Percentiles rank a stretch among this genome's conserved stretches.
Evolutionary conservation across 495 filamentous ascomycete species (phyloP).

Genomic region (Amniculicola lignicola): DNA sequence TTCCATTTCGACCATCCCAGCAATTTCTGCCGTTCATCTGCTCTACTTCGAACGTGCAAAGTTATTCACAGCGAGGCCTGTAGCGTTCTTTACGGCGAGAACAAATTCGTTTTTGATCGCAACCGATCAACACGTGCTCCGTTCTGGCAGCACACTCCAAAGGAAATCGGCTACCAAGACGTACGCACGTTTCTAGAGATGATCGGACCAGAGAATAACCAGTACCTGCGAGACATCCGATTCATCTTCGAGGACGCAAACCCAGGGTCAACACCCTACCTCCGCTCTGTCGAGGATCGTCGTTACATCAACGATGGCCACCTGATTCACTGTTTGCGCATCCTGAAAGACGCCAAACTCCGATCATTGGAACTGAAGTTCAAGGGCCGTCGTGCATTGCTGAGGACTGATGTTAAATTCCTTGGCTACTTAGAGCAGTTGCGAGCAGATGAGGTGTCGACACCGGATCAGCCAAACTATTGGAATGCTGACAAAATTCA

Average conservation of each 20-base stretch:
- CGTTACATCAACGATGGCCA: constrained; percentile 40
- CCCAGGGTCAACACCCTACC: constrained; percentile 32
- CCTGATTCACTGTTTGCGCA: constrained; percentile 35
- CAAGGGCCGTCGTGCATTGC: constrained; percentile 29
- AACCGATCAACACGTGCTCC: constrained; percentile 10
- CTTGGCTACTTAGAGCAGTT: constrained; percentile 32
- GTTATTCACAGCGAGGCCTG: constrained; percentile 38
- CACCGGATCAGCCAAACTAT: constrained; percentile 3
- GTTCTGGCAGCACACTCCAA: constrained; percentile 28
- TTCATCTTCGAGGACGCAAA: constrained; percentile 36
- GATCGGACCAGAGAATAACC: constrained; percentile 36
- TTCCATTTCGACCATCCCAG: constrained; percentile 29
- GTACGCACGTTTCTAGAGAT: constrained; percentile 34
- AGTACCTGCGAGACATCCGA: constrained; percentile 29
- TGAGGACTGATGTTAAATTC: constrained; percentile 30
- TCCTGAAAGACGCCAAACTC: constrained; percentile 31
- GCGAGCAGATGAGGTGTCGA: constrained; percentile 34
- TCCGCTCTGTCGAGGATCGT: constrained; percentile 29
- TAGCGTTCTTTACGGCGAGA: constrained; percentile 41
- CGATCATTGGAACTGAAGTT: constrained; percentile 32
- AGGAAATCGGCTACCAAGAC: constrained; percentile 39
- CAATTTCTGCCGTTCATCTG: constrained; percentile 37
- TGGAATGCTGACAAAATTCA: constrained; percentile 26
- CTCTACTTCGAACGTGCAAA: constrained; percentile 41
- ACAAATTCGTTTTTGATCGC: constrained; percentile 39